These are phyloP conservation scores for Stygiomarasmius scandens DNA, from an alignment of 1,284 basidiomycete species.

Conservation along the genomic window DNA sequence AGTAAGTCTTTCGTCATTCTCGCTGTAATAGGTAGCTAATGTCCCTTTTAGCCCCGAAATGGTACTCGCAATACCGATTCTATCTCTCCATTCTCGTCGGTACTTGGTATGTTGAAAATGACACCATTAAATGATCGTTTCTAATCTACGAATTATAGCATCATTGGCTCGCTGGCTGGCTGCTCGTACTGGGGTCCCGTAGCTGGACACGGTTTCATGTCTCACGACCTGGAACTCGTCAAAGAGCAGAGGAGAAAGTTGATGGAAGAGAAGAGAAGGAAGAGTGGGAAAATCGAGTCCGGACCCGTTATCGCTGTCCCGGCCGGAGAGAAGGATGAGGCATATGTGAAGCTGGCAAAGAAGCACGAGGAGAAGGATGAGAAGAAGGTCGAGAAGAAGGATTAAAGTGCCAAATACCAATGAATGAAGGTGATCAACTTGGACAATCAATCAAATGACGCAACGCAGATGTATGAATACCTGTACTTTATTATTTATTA, in stretches of 20 bases:
- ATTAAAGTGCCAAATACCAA: background rate
- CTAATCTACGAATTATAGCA: slow-evolving; percentile 47
- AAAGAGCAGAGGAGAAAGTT: slow-evolving; percentile 55
- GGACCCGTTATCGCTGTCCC: slow-evolving; percentile 56
- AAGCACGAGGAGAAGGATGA: slow-evolving; percentile 21
- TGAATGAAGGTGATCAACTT: background rate
- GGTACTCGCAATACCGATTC: slow-evolving; percentile 97
- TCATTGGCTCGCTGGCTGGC: slow-evolving; percentile 78
- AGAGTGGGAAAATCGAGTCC: slow-evolving; percentile 45
- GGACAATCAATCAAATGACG: too few relatives aligned
- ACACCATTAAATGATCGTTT: too few relatives aligned
- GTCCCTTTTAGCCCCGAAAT: slow-evolving; percentile 65
- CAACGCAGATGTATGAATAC: too few relatives aligned
- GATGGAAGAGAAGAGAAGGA: slow-evolving; percentile 43
- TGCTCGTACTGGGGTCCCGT: slow-evolving; percentile 80
- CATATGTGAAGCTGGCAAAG: slow-evolving; percentile 47
- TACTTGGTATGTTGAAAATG: slow-evolving; percentile 68
- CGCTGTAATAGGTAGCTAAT: background rate
- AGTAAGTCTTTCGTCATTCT: slow-evolving; percentile 51
- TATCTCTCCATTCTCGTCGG: slow-evolving; percentile 93
- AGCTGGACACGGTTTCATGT: slow-evolving; percentile 67
- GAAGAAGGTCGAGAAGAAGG: slow-evolving; percentile 19
- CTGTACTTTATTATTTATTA: too few relatives aligned
- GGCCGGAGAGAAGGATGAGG: slow-evolving; percentile 44
- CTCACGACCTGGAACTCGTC: slow-evolving; percentile 61